Evolutionary conservation across 371 early-diverging fungal genomes (phyloP), one percentile per base, ranked within the genome.

Genomic region (Mortierella sp.): DNA sequence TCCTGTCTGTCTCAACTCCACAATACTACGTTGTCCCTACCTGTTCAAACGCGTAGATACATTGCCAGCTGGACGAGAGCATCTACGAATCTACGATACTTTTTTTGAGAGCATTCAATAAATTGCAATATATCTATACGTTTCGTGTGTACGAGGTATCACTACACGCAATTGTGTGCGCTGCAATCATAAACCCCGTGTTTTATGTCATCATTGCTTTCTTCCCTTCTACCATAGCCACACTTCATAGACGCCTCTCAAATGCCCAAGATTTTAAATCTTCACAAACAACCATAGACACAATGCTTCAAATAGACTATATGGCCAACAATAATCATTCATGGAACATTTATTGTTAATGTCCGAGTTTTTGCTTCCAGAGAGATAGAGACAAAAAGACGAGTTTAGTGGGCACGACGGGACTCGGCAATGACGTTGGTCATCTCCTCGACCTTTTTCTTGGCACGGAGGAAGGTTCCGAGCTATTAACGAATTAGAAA

Each of bases 361-460:
- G 67, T 58, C 59, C 67, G 47, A 52, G n/a, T 30, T 40, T 49
- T 51, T 59, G 51, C 45, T 59, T 66, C 62, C 62, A 62, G 60
- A 40, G 8, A 51, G 22, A 51, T 51, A 51, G 51, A 68, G 51
- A 47, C 67, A 49, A 54, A 43, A 47, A 52, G 43, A 57, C 64
- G 43, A 69, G 32, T 79, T 81, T 85, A 85, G 72, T 85, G 84
- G 73, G 85, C 85, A 88, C 99, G 97, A 87, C 99, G 97, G 83
- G 96, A 93, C 86, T 97, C 96, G 80, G 97, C 96, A 77, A 99
- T 96, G 86, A 97, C 94, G 88, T 87, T 87, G 77, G 90, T 87
- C 85, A 99, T 93, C 90, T 99, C 98, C 84, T 99, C 99, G 78
- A 98, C 95, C 96, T 99, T 99, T 84, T 90, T 93, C 97, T 99